Evolutionary conservation across 345 rosid genomes (phyloP), one percentile per base, ranked within the genome.

Genomic region (Linum usitatissimum): DNA sequence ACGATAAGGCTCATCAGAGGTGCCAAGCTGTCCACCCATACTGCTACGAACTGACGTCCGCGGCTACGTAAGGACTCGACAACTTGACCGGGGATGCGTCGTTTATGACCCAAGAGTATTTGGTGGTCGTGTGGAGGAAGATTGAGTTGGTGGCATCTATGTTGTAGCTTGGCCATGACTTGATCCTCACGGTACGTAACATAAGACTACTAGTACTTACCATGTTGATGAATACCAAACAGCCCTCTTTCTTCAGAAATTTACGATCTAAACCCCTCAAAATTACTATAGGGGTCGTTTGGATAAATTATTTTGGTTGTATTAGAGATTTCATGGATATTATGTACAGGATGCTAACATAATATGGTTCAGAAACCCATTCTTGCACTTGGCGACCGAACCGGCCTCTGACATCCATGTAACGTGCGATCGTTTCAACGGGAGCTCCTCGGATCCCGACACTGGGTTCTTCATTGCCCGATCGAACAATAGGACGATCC

Each of bases 301-400:
- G 2, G 28, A 23, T 23, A 2, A 23, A 2, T 23, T 23, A 23
- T 23, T 23, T 23, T 23, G 28, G 28, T 23, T 23, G 28, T 23
- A 23, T 23, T 23, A 0, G 28, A 23, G 28, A 23, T 23, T 34
- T 34, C 8, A 34, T 34, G 38, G 8, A 34, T 34, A 2, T 23
- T 23, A 1, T 2, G 2, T 23, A 23, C 38, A 80, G 90, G 84
- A 82, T 62, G 80, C 76, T 36, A 82, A 85, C 59, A 81, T 74
- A n/a, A 69, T 79, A 80, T 82, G 87, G 90, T 28, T 85, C 18
- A 75, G 78, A 70, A 79, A 83, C 67, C 96, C 88, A 34, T 21
- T 79, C 36, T 12, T 30, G 23, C 66, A 42, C 2, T 53, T 82
- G 6, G 13, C n/a, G 0, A 13, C 1, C n/a, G 23, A 55, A 6